A percentile compares a stretch with the other conserved stretches of the same genome.
These are phyloP conservation scores for Pythium phragmitis DNA, from an alignment of 352 stramenopile genomes.

Conservation along the genomic window DNA sequence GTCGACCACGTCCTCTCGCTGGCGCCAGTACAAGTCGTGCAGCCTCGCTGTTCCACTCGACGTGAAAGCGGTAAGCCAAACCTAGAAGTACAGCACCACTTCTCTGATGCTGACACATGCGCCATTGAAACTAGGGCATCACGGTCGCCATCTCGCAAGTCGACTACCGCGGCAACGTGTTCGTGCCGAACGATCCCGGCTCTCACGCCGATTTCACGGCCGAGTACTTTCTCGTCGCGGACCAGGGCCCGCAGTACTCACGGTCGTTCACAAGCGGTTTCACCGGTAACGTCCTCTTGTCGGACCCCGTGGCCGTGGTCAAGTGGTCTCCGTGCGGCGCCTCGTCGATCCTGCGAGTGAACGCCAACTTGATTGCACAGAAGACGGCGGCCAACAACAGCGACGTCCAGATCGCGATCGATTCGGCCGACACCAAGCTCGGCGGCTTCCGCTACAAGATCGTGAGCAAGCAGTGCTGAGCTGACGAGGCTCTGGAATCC, in stretches of 20 bases:
- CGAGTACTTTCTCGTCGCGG: slow-evolving; percentile 50
- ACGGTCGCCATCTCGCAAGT: slow-evolving; percentile 35
- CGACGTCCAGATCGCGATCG: slow-evolving; percentile 46
- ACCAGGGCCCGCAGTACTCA: slow-evolving; percentile 32
- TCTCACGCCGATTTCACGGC: slow-evolving; percentile 43
- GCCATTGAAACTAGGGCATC: slow-evolving; percentile 22
- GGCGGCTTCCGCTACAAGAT: slow-evolving; percentile 49
- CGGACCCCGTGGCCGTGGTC: slow-evolving; percentile 39
- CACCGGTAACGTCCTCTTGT: slow-evolving; percentile 42
- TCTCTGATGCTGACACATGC: no score
- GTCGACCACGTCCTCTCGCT: slow-evolving; percentile 25
- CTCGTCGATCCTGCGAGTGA: slow-evolving; percentile 51
- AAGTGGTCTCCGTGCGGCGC: slow-evolving; percentile 49
- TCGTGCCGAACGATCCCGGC: slow-evolving; percentile 33
- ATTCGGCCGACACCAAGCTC: slow-evolving; percentile 49
- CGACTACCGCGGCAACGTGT: slow-evolving; percentile 47
- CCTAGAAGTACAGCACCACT: no score
- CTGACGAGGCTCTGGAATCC: not conserved
- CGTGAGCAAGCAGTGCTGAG: slow-evolving; percentile 27
- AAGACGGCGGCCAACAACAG: slow-evolving; percentile 30
- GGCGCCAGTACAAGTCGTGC: slow-evolving; percentile 37
- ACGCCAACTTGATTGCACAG: slow-evolving; percentile 40
- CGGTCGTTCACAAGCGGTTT: slow-evolving; percentile 30
- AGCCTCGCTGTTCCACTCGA: slow-evolving; percentile 42
- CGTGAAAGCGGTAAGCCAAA: slow-evolving; percentile 34